These are phyloP conservation scores for Pseudocercospora fijiensis DNA, from an alignment of 2,329 filamentous ascomycete species.

Conservation along the genomic window DNA sequence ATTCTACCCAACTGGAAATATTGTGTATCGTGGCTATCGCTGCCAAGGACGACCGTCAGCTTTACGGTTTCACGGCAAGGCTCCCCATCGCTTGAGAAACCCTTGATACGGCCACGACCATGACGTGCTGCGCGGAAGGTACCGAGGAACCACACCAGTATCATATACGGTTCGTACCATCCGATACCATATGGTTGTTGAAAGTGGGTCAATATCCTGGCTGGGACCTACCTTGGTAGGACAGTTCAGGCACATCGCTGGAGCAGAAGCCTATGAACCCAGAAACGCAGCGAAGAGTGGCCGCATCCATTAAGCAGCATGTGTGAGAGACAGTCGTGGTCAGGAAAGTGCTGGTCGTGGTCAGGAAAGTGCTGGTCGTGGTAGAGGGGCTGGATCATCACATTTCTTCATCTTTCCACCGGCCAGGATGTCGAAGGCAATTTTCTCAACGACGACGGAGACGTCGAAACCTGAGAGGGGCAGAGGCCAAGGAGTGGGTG, in stretches of 20 bases:
- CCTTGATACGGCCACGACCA: slow-evolving; percentile 5
- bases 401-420: background rate
- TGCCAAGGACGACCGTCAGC: background rate
- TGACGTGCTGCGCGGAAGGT: slow-evolving; percentile 3
- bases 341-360: background rate
- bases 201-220: background rate
- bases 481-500: background rate
- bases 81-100: background rate
- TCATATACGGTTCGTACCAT: no score
- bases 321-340: background rate
- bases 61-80: background rate
- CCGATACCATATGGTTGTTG: background rate
- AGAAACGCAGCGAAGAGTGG: background rate
- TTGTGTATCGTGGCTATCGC: background rate
- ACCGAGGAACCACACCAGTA: background rate
- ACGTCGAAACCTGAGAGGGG: background rate
- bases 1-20: background rate
- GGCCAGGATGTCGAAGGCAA: background rate
- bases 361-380: background rate
- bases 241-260: background rate
- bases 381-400: background rate
- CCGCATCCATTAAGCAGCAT: background rate
- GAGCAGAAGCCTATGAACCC: background rate
- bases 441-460: background rate
- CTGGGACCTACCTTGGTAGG: slow-evolving; percentile 3